phyloP scores from a whole-genome alignment of 805 yeast species.

The Ogataea minuta region DNA sequence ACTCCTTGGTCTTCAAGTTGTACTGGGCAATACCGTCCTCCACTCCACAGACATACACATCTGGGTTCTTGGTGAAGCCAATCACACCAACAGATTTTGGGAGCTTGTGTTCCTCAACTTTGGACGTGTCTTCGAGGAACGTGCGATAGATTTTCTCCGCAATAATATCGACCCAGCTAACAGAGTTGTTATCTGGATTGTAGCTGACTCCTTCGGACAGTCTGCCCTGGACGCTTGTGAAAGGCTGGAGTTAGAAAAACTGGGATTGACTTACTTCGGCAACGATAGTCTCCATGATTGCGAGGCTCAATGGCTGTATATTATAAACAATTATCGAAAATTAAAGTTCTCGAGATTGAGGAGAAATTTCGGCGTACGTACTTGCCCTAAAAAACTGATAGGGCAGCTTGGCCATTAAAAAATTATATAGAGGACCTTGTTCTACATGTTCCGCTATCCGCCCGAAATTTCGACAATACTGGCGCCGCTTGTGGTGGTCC shows the following conservation, averaged over 20 bases:
- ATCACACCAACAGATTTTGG: conserved; percentile 65
- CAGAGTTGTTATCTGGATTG: conserved; percentile 52
- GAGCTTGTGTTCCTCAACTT: conserved; percentile 35
- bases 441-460: conserved; percentile 44
- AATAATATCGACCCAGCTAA: conserved; percentile 48
- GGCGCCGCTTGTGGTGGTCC: conserved; percentile 41
- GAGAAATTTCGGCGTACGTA: too few relatives aligned
- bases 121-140: conserved; percentile 24
- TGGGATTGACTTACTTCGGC: conserved; percentile 6
- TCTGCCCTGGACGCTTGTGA: conserved; percentile 37
- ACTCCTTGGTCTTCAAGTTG: conserved; percentile 39
- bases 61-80: conserved; percentile 58
- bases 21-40: conserved; percentile 62
- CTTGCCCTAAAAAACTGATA: too few relatives aligned
- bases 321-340: neutral
- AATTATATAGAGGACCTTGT: conserved; percentile 17
- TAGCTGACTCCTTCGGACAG: conserved; percentile 69
- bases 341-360: too few relatives aligned
- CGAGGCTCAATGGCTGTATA: neutral
- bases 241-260: conserved; percentile 18
- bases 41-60: conserved; percentile 58
- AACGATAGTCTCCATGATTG: conserved; percentile 6
- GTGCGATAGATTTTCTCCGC: conserved; percentile 41
- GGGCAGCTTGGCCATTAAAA: neutral
- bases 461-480: conserved; percentile 32